A percentile compares a stretch with the other conserved stretches of the same genome.
Evolutionary conservation across 192 early-diverging fungal species (phyloP).

Genomic region (Gaertneriomyces sp.): DNA sequence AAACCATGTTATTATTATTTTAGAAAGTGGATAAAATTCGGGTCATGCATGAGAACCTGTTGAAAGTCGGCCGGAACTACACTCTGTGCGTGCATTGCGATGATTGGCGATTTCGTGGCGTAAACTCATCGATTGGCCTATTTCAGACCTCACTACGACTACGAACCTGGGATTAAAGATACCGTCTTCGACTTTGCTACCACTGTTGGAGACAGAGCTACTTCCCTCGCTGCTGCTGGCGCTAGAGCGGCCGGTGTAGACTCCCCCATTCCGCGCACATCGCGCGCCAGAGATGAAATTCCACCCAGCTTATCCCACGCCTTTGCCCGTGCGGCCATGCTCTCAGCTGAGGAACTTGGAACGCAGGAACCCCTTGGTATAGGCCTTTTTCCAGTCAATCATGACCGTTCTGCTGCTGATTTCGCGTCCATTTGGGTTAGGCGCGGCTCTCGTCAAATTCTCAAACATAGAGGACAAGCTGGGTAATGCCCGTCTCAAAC

Average conservation of each 20-base stretch:
- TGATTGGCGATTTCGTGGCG: too few species aligned
- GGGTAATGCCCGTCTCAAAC: constrained; percentile 68
- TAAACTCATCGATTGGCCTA: too few species aligned
- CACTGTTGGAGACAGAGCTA: constrained; percentile 62
- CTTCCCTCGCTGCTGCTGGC: constrained; percentile 44
- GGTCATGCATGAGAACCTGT: constrained; percentile 62
- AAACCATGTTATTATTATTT: not conserved
- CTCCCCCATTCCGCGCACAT: constrained; percentile 1
- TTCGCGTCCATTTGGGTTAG: constrained; percentile 17
- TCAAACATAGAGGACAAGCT: constrained; percentile 80
- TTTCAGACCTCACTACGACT: constrained; percentile 62
- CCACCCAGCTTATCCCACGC: constrained; percentile 64
- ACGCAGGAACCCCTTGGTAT: constrained; percentile 76
- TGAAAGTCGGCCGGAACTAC: constrained; percentile 73
- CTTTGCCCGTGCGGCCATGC: constrained; percentile 63
- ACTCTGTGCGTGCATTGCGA: constrained; percentile 28
- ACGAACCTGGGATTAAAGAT: constrained; percentile 65
- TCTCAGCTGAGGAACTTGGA: constrained; percentile 65
- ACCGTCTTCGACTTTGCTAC: constrained; percentile 69
- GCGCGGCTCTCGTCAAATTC: constrained; percentile 82
- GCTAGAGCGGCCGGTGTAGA: constrained; percentile 44
- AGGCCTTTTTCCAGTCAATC: not conserved
- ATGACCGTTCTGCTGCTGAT: constrained; percentile 5
- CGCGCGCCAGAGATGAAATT: constrained; percentile 22
- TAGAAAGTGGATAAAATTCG: constrained; percentile 78